Conservation (phyloP, 116 monocot genomes). For the Iris pallida region DNA sequence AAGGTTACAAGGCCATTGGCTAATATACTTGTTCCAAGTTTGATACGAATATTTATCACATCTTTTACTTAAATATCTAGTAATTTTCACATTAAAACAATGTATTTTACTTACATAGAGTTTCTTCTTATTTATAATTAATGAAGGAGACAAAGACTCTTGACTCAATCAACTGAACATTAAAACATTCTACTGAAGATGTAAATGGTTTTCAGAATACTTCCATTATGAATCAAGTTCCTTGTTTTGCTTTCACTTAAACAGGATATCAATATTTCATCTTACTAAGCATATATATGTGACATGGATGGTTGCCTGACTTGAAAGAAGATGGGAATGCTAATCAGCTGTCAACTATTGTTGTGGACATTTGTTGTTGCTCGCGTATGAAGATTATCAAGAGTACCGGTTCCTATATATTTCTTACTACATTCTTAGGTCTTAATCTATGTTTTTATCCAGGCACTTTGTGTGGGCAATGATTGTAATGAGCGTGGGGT, state of each 20-base stretch:
- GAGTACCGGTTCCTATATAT: not conserved
- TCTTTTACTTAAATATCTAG: no score
- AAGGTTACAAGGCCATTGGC: no score
- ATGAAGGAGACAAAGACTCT: no score
- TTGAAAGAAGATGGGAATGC: conserved; percentile 67
- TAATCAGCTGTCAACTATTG: conserved; percentile 92
- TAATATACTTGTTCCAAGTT: no score
- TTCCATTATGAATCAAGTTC: no score
- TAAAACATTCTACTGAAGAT: no score
- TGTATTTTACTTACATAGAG: no score
- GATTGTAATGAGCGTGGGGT: conserved; percentile 98
- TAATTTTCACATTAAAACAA: no score
- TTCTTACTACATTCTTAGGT: not conserved
- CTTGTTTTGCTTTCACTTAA: not conserved
- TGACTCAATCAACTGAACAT: no score
- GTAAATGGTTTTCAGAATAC: no score
- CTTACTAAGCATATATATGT: conserved; percentile 3
- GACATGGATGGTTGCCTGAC: conserved; percentile 95
- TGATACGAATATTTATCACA: no score
- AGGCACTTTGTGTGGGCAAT: conserved; percentile 86
- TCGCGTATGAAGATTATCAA: conserved; percentile 49
- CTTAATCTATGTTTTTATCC: not conserved
- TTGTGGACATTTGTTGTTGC: conserved; percentile 97
- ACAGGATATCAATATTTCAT: not conserved
- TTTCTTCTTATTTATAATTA: no score